Evolutionary conservation across 2,329 filamentous ascomycete species (phyloP).

Genomic region (Didymosphaeria variabile): DNA sequence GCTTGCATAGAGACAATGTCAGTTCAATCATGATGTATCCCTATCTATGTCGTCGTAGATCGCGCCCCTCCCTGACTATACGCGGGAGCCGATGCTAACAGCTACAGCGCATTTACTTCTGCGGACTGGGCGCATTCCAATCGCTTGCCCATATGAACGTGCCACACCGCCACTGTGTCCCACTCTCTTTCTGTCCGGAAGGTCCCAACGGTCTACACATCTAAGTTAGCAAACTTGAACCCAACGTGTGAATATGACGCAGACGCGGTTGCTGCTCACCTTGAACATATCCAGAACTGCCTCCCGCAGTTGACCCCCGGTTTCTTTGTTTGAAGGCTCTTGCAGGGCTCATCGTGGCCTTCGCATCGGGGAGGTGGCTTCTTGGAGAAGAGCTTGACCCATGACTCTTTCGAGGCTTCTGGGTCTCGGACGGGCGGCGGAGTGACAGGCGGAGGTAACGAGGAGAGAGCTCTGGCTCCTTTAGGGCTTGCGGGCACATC

Average conservation of each 20-base stretch:
- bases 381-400: slow-evolving; percentile 84
- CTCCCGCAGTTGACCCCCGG: slow-evolving; percentile 80
- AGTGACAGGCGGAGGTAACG: slow-evolving; percentile 5
- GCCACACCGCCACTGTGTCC: slow-evolving; percentile 84
- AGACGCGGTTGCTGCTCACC: slow-evolving; percentile 56
- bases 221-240: slow-evolving; percentile 15
- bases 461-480: neutral
- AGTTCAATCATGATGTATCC: neutral
- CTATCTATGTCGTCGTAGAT: neutral
- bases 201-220: slow-evolving; percentile 76
- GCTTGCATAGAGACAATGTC: neutral
- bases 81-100: neutral
- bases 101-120: neutral
- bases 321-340: slow-evolving; percentile 85
- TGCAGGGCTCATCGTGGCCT: slow-evolving; percentile 83
- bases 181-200: slow-evolving; percentile 82
- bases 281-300: slow-evolving; percentile 72
- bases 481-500: neutral
- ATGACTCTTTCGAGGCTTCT: slow-evolving; percentile 73
- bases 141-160: slow-evolving; percentile 81
- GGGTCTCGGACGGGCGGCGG: slow-evolving; percentile 32
- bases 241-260: neutral
- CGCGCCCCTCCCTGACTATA: neutral
- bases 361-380: slow-evolving; percentile 81
- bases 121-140: slow-evolving; percentile 56